Evolutionary conservation across 176 grass and related monocot genomes (phyloP), one percentile per base, ranked within the genome.

Genomic region (Bothriochloa decipiens): DNA sequence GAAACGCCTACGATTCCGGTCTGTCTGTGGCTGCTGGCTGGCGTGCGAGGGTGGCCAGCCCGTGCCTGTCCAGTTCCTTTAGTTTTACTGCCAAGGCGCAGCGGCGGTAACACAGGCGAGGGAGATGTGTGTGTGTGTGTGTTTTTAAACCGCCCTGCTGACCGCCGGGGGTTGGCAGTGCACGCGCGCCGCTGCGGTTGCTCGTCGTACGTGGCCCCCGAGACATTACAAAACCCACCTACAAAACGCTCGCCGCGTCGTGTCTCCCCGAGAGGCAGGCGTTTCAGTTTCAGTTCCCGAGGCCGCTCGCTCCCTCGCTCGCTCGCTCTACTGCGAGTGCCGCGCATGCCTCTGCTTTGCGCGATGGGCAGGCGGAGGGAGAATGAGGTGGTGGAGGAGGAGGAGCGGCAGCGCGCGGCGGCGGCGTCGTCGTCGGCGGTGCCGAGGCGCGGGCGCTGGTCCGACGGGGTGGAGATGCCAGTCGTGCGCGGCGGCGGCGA

Each of bases 401-500:
- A 47, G 71, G 62, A 65, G 32, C 40, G 40, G 17, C 23, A 41
- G 17, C 57, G 4, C 20, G 47, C 36, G 10, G 40, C 18, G 14
- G 33, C 0, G 22, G 29, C 29, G 29, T 32, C 29, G 2, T 1
- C 29, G 29, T 32, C 29, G 29, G 29, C 29, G 29, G 11, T n/a
- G 8, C 17, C 22, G 29, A 65, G 65, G 5, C 78, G 82, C 15
- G 62, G 65, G 46, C 79, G 82, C 3, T 33, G 88, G 72, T 45
- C 77, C 5, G 28, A 70, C 33, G 47, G 11, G 78, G 65, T 88
- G 87, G 81, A 47, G 50, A 20, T 96, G 91, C 78, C 87, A 84
- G 82, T 86, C 91, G 14, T 97, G 91, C 85, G 89, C 89, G 29
- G 94, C 91, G 77, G 80, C 82, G 37, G 64, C 64, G 11, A 57